A percentile compares a stretch with the other conserved stretches of the same genome.
Evolutionary conservation across 108 stramenopile genomes (phyloP).

Genomic region (Discostella stelligeroides): DNA sequence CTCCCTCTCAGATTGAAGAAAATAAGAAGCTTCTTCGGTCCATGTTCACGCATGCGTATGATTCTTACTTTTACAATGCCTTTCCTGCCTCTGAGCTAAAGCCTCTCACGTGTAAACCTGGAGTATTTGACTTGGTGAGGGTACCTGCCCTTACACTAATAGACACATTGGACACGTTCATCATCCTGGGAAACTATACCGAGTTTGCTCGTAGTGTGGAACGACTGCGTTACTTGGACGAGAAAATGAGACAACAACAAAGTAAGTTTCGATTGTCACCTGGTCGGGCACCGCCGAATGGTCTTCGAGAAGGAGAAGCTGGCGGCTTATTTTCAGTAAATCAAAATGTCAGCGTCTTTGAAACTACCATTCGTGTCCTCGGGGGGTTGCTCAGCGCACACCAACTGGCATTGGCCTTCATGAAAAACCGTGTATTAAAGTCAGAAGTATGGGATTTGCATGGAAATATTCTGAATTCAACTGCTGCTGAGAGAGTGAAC

Average conservation of each 20-base stretch:
- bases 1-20: slow-evolving; percentile 54
- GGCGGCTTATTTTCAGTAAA: slow-evolving; percentile 74
- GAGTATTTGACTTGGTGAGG: slow-evolving; percentile 78
- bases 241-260: slow-evolving; percentile 39
- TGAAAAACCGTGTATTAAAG: slow-evolving; percentile 37
- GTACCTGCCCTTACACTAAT: slow-evolving; percentile 87
- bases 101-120: slow-evolving; percentile 79
- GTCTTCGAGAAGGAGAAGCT: slow-evolving; percentile 23
- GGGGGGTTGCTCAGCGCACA: slow-evolving; percentile 93
- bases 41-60: slow-evolving; percentile 89
- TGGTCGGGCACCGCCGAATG: slow-evolving; percentile 2
- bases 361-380: slow-evolving; percentile 92
- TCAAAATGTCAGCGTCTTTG: slow-evolving; percentile 91
- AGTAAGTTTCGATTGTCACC: slow-evolving; percentile 15
- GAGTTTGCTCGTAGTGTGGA: slow-evolving; percentile 92
- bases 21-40: slow-evolving; percentile 57
- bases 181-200: slow-evolving; percentile 82
- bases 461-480: slow-evolving; percentile 34
- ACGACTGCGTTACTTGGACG: slow-evolving; percentile 66
- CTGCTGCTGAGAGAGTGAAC: not conserved
- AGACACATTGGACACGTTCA: slow-evolving; percentile 90
- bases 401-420: slow-evolving; percentile 71
- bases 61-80: slow-evolving; percentile 89
- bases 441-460: slow-evolving; percentile 54
- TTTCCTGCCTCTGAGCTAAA: slow-evolving; percentile 87